These are phyloP conservation scores for Dactylellina parvicollis DNA, from an alignment of 2,329 filamentous ascomycete species.

Conservation along the genomic window DNA sequence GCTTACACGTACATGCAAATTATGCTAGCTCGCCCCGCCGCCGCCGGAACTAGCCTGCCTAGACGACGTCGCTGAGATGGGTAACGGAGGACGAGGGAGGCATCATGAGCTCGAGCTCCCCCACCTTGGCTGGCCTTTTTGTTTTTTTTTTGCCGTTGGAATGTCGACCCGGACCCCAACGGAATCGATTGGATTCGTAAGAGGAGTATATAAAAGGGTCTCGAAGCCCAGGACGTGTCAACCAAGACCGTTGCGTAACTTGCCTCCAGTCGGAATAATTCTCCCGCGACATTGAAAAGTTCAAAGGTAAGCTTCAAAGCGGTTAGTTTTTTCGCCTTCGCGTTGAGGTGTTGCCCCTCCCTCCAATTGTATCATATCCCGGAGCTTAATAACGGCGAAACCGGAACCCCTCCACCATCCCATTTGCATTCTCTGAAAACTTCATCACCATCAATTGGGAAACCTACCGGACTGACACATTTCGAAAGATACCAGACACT, in stretches of 20 bases:
- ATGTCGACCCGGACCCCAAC: conserved; percentile 42
- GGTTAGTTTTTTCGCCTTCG: background rate
- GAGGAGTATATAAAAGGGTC: conserved; percentile 25
- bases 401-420: conserved; percentile 16
- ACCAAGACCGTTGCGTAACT: conserved; percentile 13
- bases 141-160: conserved; percentile 19
- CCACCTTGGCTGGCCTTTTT: conserved; percentile 19
- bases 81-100: background rate
- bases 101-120: conserved; percentile 33
- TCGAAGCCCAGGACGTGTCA: background rate
- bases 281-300: conserved; percentile 12
- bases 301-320: background rate
- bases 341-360: conserved; percentile 36
- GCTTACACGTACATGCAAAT: conserved; percentile 23
- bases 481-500: background rate
- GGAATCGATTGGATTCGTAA: conserved; percentile 13
- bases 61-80: background rate
- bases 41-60: conserved; percentile 28
- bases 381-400: conserved; percentile 35
- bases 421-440: conserved; percentile 8
- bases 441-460: conserved; percentile 1
- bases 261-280: conserved; percentile 33
- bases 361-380: conserved; percentile 35
- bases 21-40: conserved; percentile 32
- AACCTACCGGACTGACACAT: conserved; percentile 3